Evolutionary conservation across 208 protist species (phyloP).

Genomic region (Trypanosoma scelopori): DNA sequence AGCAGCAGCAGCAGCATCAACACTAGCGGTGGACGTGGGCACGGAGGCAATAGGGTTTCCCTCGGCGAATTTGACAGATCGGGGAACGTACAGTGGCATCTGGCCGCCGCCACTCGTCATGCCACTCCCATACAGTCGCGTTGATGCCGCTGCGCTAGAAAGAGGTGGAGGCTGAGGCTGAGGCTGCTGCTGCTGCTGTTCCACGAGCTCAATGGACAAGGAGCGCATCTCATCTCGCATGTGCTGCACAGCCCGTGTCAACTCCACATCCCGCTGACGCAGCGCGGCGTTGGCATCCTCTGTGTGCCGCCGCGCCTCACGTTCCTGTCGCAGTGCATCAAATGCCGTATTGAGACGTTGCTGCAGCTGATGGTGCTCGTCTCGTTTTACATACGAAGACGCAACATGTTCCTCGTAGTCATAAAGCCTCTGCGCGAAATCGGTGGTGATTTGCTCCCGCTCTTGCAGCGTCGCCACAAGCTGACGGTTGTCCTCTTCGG

Average conservation of each 20-base stretch:
- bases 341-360: conserved; percentile 9
- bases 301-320: conserved; percentile 18
- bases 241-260: conserved; percentile 19
- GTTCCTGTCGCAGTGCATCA: conserved; percentile 25
- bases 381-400: background rate
- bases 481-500: conserved; percentile 5
- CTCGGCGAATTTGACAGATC: conserved; percentile 2
- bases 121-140: background rate
- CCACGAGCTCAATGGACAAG: conserved; percentile 33
- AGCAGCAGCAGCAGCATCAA: background rate
- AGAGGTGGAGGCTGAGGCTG: too few relatives aligned
- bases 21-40: background rate
- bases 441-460: background rate
- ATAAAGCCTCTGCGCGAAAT: conserved; percentile 3
- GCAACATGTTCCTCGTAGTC: conserved; percentile 12
- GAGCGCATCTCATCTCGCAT: conserved; percentile 35
- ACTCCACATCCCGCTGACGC: conserved; percentile 28
- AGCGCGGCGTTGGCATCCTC: conserved; percentile 26
- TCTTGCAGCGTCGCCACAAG: conserved; percentile 2
- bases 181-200: background rate
- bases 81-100: conserved; percentile 4
- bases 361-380: conserved; percentile 11
- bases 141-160: background rate
- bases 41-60: background rate
- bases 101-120: background rate